Conservation (phyloP, 129 eudicot genomes). For the Gnaphalium uliginosum region DNA sequence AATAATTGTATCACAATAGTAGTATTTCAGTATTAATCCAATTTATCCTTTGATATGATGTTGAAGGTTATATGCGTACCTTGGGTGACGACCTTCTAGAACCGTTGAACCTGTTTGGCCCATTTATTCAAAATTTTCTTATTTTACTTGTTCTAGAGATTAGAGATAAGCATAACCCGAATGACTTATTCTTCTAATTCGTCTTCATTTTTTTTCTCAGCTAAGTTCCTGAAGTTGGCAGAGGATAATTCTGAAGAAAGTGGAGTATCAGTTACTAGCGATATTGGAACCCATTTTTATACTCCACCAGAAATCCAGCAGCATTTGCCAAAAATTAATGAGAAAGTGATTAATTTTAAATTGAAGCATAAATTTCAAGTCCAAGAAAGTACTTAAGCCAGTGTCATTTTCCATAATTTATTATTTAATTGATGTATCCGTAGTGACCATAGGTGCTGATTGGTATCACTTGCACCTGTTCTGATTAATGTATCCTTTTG, state of each 20-base stretch:
- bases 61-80: too few relatives aligned
- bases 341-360: constrained; percentile 53
- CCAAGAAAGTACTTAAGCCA: not conserved
- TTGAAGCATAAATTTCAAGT: not conserved
- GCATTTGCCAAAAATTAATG: constrained; percentile 92
- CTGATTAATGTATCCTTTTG: constrained; percentile 22
- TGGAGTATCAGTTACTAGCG: constrained; percentile 49
- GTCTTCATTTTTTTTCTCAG: constrained; percentile 40
- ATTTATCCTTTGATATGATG: too few relatives aligned
- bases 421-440: constrained; percentile 13
- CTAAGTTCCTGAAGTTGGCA: constrained; percentile 85
- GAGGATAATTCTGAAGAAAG: constrained; percentile 77
- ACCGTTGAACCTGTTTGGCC: not conserved
- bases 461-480: constrained; percentile 3
- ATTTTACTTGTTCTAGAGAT: not conserved
- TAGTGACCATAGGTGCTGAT: not conserved
- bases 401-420: constrained; percentile 9
- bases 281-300: constrained; percentile 83
- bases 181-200: constrained; percentile 7
- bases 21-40: too few relatives aligned
- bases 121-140: not conserved
- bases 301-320: constrained; percentile 99
- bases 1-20: too few relatives aligned
- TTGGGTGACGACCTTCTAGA: not conserved
- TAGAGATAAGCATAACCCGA: not conserved